Evolutionary conservation across 2,329 filamentous ascomycete genomes (phyloP).

Genomic region (Trichophyton simii): DNA sequence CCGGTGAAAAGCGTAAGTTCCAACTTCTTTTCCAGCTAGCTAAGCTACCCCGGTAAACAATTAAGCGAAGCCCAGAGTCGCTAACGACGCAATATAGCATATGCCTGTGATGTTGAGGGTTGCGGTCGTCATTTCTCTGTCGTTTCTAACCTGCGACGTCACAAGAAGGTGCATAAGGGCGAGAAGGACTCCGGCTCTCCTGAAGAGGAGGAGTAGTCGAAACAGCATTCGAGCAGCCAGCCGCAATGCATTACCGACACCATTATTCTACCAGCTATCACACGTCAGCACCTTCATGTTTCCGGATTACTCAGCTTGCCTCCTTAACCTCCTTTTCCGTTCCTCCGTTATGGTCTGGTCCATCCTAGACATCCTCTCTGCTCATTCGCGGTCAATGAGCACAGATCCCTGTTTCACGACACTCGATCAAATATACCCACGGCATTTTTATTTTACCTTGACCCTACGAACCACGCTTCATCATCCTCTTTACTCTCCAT

Average conservation of each 20-base stretch:
- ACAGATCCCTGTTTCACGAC: constrained; percentile 8
- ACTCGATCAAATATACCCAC: constrained; percentile 3
- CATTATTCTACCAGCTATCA: not conserved
- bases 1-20: constrained; percentile 88
- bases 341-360: not conserved
- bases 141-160: constrained; percentile 84
- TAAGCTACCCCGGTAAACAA: constrained; percentile 6
- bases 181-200: constrained; percentile 30
- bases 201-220: constrained; percentile 30
- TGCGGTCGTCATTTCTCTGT: constrained; percentile 95
- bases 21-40: no score
- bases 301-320: not conserved
- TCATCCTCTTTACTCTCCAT: not conserved
- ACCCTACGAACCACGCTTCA: not conserved
- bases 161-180: constrained; percentile 90
- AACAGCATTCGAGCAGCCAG: not conserved
- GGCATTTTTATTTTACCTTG: not conserved
- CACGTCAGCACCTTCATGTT: not conserved
- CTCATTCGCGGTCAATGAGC: not conserved
- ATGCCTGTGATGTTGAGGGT: constrained; percentile 84
- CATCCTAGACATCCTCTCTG: no score
- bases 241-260: no score
- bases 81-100: constrained; percentile 45
- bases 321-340: not conserved
- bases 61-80: no score